These are phyloP conservation scores for Monosporozyma yasuniensis DNA, from an alignment of 805 yeast genomes.

Conservation along the genomic window DNA sequence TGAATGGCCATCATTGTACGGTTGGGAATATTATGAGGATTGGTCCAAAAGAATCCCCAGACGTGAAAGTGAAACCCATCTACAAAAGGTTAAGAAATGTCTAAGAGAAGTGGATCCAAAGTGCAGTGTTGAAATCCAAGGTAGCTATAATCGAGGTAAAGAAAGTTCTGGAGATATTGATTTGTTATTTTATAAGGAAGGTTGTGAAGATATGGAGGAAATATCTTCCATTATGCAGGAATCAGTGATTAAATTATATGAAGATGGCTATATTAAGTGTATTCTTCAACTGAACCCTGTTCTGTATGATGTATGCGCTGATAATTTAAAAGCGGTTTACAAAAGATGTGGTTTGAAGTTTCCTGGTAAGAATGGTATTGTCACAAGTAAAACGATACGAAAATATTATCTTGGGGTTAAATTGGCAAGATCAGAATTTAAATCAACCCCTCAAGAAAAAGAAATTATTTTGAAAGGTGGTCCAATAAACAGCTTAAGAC, in stretches of 20 bases:
- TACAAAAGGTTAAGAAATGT: constrained; percentile 11
- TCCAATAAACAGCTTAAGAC: constrained; percentile 2
- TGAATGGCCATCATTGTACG: constrained; percentile 26
- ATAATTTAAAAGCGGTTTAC: constrained; percentile 8
- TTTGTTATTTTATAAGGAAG: constrained; percentile 21
- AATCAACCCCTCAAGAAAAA: background rate
- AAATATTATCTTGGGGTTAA: constrained; percentile 19
- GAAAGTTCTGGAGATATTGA: constrained; percentile 26
- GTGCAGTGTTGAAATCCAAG: constrained; percentile 21
- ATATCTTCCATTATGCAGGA: constrained; percentile 16
- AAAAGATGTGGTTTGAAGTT: constrained; percentile 6
- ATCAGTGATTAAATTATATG: constrained; percentile 11
- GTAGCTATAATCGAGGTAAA: constrained; percentile 24
- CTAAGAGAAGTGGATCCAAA: constrained; percentile 13
- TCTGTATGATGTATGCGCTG: constrained; percentile 8
- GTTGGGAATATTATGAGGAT: constrained; percentile 28
- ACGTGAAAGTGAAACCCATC: constrained; percentile 20
- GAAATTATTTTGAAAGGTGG: background rate
- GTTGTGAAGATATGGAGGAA: constrained; percentile 18
- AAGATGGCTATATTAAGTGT: constrained; percentile 19
- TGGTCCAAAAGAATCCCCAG: constrained; percentile 22
- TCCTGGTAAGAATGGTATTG: constrained; percentile 1
- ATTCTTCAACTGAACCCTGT: constrained; percentile 16
- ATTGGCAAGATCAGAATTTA: constrained; percentile 3
- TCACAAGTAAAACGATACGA: constrained; percentile 6